Evolutionary conservation across 148 eudicot genomes (phyloP), one percentile per base, ranked within the genome.

Genomic region (Heliamphora exappendiculata): DNA sequence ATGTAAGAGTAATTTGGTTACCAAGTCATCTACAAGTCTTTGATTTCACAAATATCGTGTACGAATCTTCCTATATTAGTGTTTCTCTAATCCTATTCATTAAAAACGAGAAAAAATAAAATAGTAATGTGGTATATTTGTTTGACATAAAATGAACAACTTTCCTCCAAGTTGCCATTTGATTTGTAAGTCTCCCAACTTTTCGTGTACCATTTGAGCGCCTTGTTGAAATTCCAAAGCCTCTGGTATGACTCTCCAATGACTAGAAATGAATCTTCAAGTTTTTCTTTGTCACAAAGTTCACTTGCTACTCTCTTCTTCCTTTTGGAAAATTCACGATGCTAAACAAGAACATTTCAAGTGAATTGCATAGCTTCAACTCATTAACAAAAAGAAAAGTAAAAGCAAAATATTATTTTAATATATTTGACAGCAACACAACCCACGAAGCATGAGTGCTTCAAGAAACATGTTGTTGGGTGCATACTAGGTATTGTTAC

Each of bases 241-340:
- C 88, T 86, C 78, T 92, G 86, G 72, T 95, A 89, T 44, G 99
- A 89, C 85, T 95, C 97, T 58, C 96, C 99, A 82, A 95, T 81
- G 73, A 74, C 88, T 74, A 89, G 74, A 80, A 77, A 91, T 34
- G 99, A 86, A 82, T 95, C 99, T 60, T 89, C 78, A 81, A 95
- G 72, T 84, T 95, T 95, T 80, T 95, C 99, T 78, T 89, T 86
- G 87, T 95, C 97, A 77, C 87, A 83, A 26, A 93, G 90, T 70
- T 86, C 88, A 62, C 67, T 78, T 75, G 97, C 99, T 82, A 88
- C 80, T 85, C 76, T 82, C 87, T 86, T 89, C 91, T 92, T 92
- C 87, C 72, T 79, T 78, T 86, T 95, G 39, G 94, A 91, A 77
- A 82, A 88, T 66, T 67, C 84, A 58, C 73, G 84, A 82, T 87